Evolutionary conservation across 768 basidiomycete species (phyloP).

Genomic region (Leccinum aurantiacum): DNA sequence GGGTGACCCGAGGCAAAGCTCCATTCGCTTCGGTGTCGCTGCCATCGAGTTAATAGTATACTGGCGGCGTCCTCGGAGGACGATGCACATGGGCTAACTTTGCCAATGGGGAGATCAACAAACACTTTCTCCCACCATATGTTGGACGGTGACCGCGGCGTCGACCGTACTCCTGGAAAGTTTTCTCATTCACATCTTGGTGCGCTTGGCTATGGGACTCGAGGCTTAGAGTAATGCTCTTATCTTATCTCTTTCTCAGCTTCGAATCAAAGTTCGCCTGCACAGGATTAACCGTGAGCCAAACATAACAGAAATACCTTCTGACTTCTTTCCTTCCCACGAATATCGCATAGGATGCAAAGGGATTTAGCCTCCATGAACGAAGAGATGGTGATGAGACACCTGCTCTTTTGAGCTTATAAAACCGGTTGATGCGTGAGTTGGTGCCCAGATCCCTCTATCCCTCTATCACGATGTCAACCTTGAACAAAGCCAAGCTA

Average conservation of each 20-base stretch:
- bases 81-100: neutral
- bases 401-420: neutral
- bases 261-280: neutral
- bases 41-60: neutral
- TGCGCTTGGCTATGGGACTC: neutral
- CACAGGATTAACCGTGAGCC: constrained; percentile 10
- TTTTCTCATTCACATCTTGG: constrained; percentile 3
- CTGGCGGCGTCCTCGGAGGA: neutral
- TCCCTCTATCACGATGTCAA: constrained; percentile 14
- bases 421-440: neutral
- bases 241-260: constrained; percentile 15
- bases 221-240: neutral
- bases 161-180: neutral
- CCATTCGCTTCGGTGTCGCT: neutral
- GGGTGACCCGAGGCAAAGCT: neutral
- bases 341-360: neutral
- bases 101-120: neutral
- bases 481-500: constrained; percentile 23
- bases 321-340: neutral
- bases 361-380: neutral
- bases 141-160: neutral
- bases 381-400: neutral
- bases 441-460: neutral
- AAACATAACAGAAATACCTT: neutral
- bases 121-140: neutral